A percentile compares a stretch with the other conserved stretches of the same genome.
Conservation (phyloP, 805 yeast species). For the Ogataea philodendri region DNA sequence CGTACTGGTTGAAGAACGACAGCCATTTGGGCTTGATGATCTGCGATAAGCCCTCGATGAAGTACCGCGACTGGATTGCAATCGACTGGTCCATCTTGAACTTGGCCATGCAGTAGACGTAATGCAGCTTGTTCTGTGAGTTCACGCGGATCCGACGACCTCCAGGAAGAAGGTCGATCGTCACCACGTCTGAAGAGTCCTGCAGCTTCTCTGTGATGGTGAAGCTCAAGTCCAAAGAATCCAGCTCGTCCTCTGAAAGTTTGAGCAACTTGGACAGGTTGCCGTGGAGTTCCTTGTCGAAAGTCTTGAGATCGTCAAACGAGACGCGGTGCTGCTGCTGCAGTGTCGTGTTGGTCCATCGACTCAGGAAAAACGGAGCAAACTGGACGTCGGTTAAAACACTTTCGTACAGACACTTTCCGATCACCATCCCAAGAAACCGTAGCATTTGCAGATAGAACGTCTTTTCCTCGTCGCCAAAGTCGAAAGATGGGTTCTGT, state of each 20-base stretch:
- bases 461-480: conserved; percentile 24
- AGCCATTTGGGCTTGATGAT: conserved; percentile 76
- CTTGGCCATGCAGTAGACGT: conserved; percentile 73
- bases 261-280: conserved; percentile 61
- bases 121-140: conserved; percentile 60
- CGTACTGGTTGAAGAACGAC: conserved; percentile 78
- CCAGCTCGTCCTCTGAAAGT: conserved; percentile 56
- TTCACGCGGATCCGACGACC: conserved; percentile 62
- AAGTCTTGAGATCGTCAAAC: conserved; percentile 72
- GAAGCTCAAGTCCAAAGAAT: conserved; percentile 62
- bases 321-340: conserved; percentile 47
- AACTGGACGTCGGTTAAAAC: conserved; percentile 78
- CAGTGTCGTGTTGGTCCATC: conserved; percentile 42
- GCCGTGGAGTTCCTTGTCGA: conserved; percentile 65
- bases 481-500: conserved; percentile 26
- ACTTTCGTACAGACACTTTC: conserved; percentile 84
- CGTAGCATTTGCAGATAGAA: conserved; percentile 36
- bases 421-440: conserved; percentile 81
- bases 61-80: conserved; percentile 55
- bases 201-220: conserved; percentile 53
- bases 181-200: conserved; percentile 30
- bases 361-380: conserved; percentile 79
- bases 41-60: conserved; percentile 67
- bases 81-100: conserved; percentile 70
- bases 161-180: conserved; percentile 57